Evolutionary conservation across 169 alveolate genomes (phyloP), one percentile per base, ranked within the genome.

Genomic region (Sarcocystis neurona): DNA sequence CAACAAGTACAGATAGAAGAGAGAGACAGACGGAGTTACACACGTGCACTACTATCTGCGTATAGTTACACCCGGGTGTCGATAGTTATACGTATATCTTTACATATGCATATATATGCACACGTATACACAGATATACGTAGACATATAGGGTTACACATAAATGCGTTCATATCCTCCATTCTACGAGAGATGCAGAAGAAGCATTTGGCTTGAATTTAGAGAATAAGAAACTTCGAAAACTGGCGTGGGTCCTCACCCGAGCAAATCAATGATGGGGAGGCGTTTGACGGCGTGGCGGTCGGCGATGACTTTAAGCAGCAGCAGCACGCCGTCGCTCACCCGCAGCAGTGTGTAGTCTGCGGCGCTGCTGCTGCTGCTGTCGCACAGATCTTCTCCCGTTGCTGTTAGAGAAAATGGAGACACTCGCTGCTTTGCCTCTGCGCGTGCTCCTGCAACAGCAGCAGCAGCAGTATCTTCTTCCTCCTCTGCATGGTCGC

Each of bases 291-390:
- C 39, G 47, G 68, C 68, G 74, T 79, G 86, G 20, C 48, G 18
- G 68, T 79, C 86, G 50, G 50, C 86, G 48, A 79, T 48, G 70
- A 79, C 32, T 44, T 79, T 79, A 48, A 79, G 86, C 47, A 79
- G 86, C 23, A 79, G 74, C 53, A 79, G 74, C 37, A 79, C 74
- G 2, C 86, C 86, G 72, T 79, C 86, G 5, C 74, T 39, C 50
- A 79, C 80, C 44, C 34, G 47, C 44, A 72, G 32, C 34, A 72
- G 80, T 4, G 80, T 2, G n/a, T 63, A 37, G 32, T 12, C 34
- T 50, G 18, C 60, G 43, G n/a, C 43, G 8, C 6, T n/a, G 43
- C 43, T 41, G 75, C 75, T 27, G n/a, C n/a, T n/a, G n/a, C n/a
- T n/a, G n/a, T n/a, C n/a, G n/a, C n/a, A n/a, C n/a, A n/a, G n/a